These are phyloP conservation scores for Solanum verrucosum DNA, from an alignment of 257 asterid genomes.

Conservation along the genomic window DNA sequence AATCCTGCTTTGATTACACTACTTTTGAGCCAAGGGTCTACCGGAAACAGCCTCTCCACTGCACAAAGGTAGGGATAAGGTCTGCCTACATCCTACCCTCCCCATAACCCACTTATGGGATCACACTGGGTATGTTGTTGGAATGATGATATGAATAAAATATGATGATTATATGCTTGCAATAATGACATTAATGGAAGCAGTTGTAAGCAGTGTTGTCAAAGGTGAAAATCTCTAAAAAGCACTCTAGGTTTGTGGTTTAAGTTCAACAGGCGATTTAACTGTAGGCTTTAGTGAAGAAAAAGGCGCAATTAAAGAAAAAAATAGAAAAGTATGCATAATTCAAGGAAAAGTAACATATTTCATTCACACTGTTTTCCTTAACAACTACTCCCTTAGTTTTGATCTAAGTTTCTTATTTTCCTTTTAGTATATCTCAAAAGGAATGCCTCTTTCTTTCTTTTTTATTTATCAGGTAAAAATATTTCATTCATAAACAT, in stretches of 20 bases:
- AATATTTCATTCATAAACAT: background rate
- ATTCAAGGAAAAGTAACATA: background rate
- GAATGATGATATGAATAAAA: background rate
- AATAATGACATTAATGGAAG: background rate
- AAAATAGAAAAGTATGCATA: background rate
- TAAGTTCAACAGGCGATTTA: background rate
- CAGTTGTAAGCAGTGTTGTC: background rate
- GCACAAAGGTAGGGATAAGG: background rate
- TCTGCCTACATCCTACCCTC: background rate
- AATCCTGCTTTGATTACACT: background rate
- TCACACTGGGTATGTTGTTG: background rate
- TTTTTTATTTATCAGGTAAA: background rate
- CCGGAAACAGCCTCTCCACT: background rate
- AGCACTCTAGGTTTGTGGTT: background rate
- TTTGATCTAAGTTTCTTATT: background rate
- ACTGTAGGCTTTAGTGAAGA: background rate
- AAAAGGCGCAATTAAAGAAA: background rate
- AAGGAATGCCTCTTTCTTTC: background rate
- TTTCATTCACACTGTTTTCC: background rate
- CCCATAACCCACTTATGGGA: background rate
- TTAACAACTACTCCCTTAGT: background rate
- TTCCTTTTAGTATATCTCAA: background rate
- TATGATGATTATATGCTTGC: background rate
- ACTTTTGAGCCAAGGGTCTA: background rate
- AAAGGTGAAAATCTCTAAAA: background rate